These are phyloP conservation scores for Arxiozyma telluris DNA, from an alignment of 1,139 yeast genomes.

Conservation along the genomic window DNA sequence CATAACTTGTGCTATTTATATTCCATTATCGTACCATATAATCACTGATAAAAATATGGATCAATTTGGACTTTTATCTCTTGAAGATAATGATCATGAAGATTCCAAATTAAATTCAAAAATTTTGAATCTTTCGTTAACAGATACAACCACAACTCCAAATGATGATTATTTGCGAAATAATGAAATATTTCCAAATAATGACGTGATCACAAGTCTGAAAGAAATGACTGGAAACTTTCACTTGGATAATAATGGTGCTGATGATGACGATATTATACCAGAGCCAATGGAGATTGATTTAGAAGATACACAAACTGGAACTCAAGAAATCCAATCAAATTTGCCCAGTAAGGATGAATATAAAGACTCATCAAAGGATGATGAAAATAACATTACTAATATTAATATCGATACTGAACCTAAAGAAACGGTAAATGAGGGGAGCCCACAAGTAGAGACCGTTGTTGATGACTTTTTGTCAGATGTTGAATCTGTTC, in stretches of 20 bases:
- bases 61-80: background rate
- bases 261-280: background rate
- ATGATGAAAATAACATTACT: no score
- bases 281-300: slow-evolving; percentile 3
- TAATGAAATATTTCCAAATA: background rate
- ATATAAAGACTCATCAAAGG: no score
- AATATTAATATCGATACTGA: background rate
- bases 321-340: background rate
- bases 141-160: background rate
- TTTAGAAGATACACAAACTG: background rate
- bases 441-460: background rate
- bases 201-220: background rate
- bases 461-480: background rate
- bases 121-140: slow-evolving; percentile 5
- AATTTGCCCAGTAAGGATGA: no score
- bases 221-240: background rate
- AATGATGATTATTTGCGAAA: background rate
- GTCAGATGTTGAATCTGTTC: slow-evolving; percentile 16
- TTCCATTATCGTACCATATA: background rate
- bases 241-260: slow-evolving; percentile 5
- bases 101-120: slow-evolving; percentile 1
- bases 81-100: slow-evolving; percentile 4
- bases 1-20: no score
- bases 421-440: background rate
- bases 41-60: background rate